Percentiles rank a stretch among this genome's conserved stretches.
These are phyloP conservation scores for Ailanthus altissimus DNA, from an alignment of 345 rosid genomes.

Conservation along the genomic window DNA sequence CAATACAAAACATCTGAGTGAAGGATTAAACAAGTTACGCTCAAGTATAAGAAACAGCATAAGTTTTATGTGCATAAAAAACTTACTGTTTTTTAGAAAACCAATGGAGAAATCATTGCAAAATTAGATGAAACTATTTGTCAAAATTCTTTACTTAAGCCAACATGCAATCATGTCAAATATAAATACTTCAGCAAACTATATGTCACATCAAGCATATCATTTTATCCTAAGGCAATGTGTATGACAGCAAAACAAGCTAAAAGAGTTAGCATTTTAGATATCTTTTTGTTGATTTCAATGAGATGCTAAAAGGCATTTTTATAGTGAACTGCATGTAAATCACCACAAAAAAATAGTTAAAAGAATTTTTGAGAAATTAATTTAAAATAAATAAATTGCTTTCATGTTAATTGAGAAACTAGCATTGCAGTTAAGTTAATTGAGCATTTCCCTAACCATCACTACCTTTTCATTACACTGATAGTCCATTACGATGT, in stretches of 20 bases:
- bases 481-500: not conserved
- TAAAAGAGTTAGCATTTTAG: slow-evolving; percentile 2
- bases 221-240: not conserved
- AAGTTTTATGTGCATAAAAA: no score
- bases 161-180: not conserved
- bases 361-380: not conserved
- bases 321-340: not conserved
- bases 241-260: not conserved
- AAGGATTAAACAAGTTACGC: slow-evolving; percentile 26
- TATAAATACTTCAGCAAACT: not conserved
- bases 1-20: slow-evolving; percentile 66
- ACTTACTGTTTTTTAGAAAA: not conserved
- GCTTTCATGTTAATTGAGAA: no score
- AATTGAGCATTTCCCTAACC: not conserved
- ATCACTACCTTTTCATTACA: not conserved
- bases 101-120: not conserved
- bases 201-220: not conserved
- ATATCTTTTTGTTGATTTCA: not conserved
- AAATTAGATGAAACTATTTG: not conserved
- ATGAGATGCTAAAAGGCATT: not conserved
- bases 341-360: not conserved
- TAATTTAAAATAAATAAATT: not conserved
- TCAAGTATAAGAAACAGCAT: slow-evolving; percentile 3
- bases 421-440: not conserved
- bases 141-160: not conserved